Evolutionary conservation across 768 basidiomycete genomes (phyloP).

Genomic region (Lactarius sanguifluus): DNA sequence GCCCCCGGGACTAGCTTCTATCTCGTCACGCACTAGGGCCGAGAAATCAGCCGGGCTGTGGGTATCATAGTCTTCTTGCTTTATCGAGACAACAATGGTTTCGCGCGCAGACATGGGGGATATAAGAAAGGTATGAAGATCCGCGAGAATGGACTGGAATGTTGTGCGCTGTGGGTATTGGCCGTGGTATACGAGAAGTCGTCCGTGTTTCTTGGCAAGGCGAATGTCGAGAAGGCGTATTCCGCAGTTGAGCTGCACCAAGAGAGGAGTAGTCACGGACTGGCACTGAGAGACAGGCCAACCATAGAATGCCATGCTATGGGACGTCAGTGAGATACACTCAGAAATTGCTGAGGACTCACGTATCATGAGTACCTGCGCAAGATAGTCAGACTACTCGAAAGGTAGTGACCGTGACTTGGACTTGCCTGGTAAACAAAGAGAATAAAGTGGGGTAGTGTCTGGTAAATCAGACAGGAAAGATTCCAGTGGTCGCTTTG

Average conservation of each 20-base stretch:
- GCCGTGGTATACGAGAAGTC: conserved; percentile 80
- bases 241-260: conserved; percentile 68
- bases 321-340: conserved; percentile 11
- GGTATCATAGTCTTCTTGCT: conserved; percentile 72
- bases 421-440: conserved; percentile 72
- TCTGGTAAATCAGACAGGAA: conserved; percentile 69
- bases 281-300: conserved; percentile 91
- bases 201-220: conserved; percentile 60
- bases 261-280: conserved; percentile 56
- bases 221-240: conserved; percentile 83
- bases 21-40: conserved; percentile 60
- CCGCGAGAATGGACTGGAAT: conserved; percentile 63
- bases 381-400: conserved; percentile 16
- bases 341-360: conserved; percentile 29
- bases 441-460: conserved; percentile 60
- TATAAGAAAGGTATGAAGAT: conserved; percentile 63
- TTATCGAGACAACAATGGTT: conserved; percentile 83
- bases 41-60: conserved; percentile 57
- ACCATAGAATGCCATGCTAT: conserved; percentile 79
- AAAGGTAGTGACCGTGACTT: conserved; percentile 12
- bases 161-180: conserved; percentile 66
- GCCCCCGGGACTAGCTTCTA: conserved; percentile 52
- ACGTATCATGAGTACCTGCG: conserved; percentile 71
- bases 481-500: conserved; percentile 55
- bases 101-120: conserved; percentile 58